phyloP scores from a whole-genome alignment of 768 basidiomycete genomes.

The Boletus vermiculosoides region DNA sequence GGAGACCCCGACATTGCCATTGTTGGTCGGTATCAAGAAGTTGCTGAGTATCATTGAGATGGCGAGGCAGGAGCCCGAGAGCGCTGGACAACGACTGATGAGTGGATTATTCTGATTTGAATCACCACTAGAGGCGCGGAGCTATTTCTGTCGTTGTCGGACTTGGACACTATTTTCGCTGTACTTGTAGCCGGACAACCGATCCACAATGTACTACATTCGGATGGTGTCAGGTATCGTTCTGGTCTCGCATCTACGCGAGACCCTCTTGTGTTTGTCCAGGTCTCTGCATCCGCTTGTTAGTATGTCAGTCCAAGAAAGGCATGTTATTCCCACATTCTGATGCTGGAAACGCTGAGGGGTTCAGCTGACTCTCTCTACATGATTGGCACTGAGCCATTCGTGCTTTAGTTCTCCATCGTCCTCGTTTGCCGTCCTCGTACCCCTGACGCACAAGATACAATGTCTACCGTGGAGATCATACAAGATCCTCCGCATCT shows the following conservation, averaged over 20 bases:
- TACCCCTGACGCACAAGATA: background rate
- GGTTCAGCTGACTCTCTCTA: conserved; percentile 4
- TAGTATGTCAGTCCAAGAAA: conserved; percentile 7
- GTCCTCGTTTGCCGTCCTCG: background rate
- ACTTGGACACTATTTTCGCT: conserved; percentile 4
- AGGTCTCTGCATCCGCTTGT: background rate
- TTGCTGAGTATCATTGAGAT: conserved; percentile 89
- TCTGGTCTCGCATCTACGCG: background rate
- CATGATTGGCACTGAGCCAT: conserved; percentile 4
- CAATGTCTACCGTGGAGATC: conserved; percentile 31
- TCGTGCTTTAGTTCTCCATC: background rate
- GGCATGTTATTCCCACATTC: conserved; percentile 27
- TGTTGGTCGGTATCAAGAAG: conserved; percentile 93
- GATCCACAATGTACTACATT: background rate
- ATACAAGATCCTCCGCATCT: conserved; percentile 42
- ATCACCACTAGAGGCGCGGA: background rate
- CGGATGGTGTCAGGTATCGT: background rate
- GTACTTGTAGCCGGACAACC: background rate
- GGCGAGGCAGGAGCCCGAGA: conserved; percentile 93
- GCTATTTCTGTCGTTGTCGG: conserved; percentile 9
- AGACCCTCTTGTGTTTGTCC: background rate
- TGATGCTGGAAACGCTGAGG: conserved; percentile 7
- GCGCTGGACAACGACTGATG: conserved; percentile 68
- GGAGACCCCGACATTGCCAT: conserved; percentile 43
- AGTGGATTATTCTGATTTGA: conserved; percentile 50